These are phyloP conservation scores for Arabis alpina DNA, from an alignment of 345 rosid genomes.

Conservation along the genomic window DNA sequence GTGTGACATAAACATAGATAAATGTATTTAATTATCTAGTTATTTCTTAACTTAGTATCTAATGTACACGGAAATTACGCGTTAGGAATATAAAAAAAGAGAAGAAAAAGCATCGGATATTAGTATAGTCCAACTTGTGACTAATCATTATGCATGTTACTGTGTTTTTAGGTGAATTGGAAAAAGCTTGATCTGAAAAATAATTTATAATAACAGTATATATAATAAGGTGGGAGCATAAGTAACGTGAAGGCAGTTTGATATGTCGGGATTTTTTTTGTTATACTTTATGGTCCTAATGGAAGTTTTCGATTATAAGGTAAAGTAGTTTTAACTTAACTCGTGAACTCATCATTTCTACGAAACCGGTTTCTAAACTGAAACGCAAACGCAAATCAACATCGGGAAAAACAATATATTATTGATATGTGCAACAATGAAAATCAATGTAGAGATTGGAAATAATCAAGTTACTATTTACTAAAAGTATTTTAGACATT, in stretches of 20 bases:
- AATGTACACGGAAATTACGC: slow-evolving; percentile 28
- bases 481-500: too few species aligned
- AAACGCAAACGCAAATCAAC: slow-evolving; percentile 10
- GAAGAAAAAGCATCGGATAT: slow-evolving; percentile 27
- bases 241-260: slow-evolving; percentile 46
- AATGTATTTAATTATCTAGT: background rate
- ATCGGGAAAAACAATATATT: background rate
- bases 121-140: slow-evolving; percentile 43
- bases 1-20: background rate
- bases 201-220: slow-evolving; percentile 19
- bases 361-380: background rate
- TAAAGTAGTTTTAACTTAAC: slow-evolving; percentile 26
- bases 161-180: slow-evolving; percentile 30
- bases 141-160: slow-evolving; percentile 46
- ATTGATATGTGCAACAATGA: too few species aligned
- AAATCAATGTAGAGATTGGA: too few species aligned
- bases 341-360: slow-evolving; percentile 36
- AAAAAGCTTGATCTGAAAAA: slow-evolving; percentile 35
- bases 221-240: slow-evolving; percentile 42
- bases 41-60: background rate
- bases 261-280: slow-evolving; percentile 31
- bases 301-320: slow-evolving; percentile 18
- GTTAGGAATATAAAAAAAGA: slow-evolving; percentile 1
- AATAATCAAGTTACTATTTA: too few species aligned
- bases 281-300: slow-evolving; percentile 30